These are phyloP conservation scores for Raffaelea albimanens DNA, from an alignment of 2,329 filamentous ascomycete genomes.

Conservation along the genomic window DNA sequence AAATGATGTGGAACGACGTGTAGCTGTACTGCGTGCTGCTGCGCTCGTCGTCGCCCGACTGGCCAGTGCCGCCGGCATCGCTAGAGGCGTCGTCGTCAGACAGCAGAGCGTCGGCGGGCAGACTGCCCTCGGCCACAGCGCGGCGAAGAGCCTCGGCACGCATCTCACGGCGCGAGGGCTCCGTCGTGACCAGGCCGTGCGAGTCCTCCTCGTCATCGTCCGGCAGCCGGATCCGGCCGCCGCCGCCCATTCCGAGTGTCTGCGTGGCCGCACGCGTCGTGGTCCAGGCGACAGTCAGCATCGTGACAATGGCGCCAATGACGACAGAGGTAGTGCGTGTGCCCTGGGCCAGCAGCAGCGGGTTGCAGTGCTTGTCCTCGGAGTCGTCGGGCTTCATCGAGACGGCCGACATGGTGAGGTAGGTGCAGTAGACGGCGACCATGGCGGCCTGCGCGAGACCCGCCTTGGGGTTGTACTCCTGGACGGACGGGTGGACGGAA, in stretches of 20 bases:
- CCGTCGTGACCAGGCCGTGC: constrained; percentile 79
- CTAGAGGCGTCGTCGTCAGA: constrained; percentile 61
- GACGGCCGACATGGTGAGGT: constrained; percentile 94
- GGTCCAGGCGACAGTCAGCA: constrained; percentile 94
- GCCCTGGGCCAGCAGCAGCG: constrained; percentile 73
- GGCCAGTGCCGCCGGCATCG: constrained; percentile 48
- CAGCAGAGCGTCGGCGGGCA: constrained; percentile 83
- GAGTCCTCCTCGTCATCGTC: constrained; percentile 40
- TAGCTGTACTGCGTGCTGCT: constrained; percentile 92
- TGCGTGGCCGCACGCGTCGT: constrained; percentile 94
- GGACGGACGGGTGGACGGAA: constrained; percentile 82
- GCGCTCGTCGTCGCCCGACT: constrained; percentile 78
- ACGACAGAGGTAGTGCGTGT: constrained; percentile 86
- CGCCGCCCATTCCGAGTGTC: constrained; percentile 63
- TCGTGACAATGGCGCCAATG: constrained; percentile 88
- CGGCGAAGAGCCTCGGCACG: constrained; percentile 81
- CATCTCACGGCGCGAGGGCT: constrained; percentile 84
- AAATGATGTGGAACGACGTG: constrained; percentile 91
- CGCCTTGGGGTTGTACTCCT: constrained; percentile 86
- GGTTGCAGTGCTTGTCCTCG: constrained; percentile 87
- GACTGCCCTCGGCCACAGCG: constrained; percentile 83
- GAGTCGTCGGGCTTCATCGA: constrained; percentile 96
- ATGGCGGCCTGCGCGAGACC: constrained; percentile 96
- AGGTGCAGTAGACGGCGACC: constrained; percentile 96
- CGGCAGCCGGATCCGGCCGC: constrained; percentile 52